Conservation (phyloP, 2,329 filamentous ascomycete species). For the Trichoderma breve region DNA sequence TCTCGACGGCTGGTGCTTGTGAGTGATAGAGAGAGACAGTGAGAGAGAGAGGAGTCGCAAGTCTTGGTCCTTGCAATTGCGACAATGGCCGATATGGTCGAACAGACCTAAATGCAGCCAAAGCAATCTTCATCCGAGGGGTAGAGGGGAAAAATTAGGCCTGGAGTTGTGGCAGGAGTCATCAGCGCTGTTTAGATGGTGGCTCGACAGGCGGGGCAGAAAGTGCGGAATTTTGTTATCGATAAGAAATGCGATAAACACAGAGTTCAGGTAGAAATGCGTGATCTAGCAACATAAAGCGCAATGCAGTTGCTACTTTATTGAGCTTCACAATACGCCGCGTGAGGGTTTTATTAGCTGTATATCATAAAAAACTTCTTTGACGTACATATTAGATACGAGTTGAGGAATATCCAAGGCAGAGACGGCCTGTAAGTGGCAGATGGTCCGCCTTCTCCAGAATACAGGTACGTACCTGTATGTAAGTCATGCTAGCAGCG, state of each 20-base stretch:
- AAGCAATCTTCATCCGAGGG: conserved; percentile 25
- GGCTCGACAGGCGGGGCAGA: conserved; percentile 7
- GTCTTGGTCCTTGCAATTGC: conserved; percentile 10
- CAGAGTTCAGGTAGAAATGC: background rate
- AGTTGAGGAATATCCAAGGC: background rate
- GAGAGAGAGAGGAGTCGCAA: conserved; percentile 22
- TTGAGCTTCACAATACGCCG: background rate
- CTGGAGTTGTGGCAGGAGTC: conserved; percentile 21
- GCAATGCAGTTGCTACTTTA: background rate
- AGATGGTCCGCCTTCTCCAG: background rate
- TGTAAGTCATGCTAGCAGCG: background rate
- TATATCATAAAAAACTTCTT: background rate
- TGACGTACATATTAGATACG: background rate
- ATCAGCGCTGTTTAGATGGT: conserved; percentile 17
- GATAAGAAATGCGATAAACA: background rate
- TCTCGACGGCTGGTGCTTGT: conserved; percentile 26
- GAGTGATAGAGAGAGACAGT: conserved; percentile 26
- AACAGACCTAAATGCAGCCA: conserved; percentile 23
- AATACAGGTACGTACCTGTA: background rate
- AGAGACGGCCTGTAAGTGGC: background rate
- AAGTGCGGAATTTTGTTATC: conserved; percentile 17
- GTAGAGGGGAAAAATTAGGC: conserved; percentile 22
- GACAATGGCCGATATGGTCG: conserved; percentile 20
- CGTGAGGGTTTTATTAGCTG: background rate
- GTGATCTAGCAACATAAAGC: background rate